A percentile compares a stretch with the other conserved stretches of the same genome.
phyloP scores from a whole-genome alignment of 352 stramenopile species.

The Globisporangium middletonii region DNA sequence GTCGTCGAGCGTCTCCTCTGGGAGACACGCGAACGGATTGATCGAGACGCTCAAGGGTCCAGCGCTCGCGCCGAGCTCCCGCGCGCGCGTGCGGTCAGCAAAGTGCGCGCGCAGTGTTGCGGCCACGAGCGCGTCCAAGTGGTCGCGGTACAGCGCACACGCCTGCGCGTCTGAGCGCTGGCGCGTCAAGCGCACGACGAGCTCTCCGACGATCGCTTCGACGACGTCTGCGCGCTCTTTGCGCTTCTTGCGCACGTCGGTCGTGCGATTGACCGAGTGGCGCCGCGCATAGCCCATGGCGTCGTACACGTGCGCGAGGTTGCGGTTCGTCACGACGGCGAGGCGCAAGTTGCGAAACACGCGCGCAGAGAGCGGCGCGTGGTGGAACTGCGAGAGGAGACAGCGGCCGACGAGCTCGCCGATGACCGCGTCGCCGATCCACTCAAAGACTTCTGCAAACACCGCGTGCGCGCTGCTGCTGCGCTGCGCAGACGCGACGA shows the following conservation, averaged over 20 bases:
- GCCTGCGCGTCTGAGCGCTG: constrained; percentile 16
- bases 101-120: constrained; percentile 62
- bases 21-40: constrained; percentile 60
- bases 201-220: constrained; percentile 56
- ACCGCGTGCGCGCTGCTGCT: constrained; percentile 5
- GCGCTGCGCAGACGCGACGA: constrained; percentile 8
- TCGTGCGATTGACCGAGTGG: constrained; percentile 1
- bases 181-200: constrained; percentile 48
- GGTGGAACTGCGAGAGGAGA: constrained; percentile 59
- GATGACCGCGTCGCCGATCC: constrained; percentile 69
- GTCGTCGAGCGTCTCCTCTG: constrained; percentile 53
- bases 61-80: constrained; percentile 19
- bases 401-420: constrained; percentile 64
- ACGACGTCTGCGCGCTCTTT: constrained; percentile 69
- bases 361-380: constrained; percentile 40
- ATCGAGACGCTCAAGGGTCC: constrained; percentile 39
- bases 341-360: constrained; percentile 67
- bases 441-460: constrained; percentile 65
- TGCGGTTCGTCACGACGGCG: constrained; percentile 62
- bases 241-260: constrained; percentile 19
- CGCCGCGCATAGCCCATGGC: constrained; percentile 49
- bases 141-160: constrained; percentile 23
- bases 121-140: constrained; percentile 50
- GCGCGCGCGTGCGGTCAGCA: constrained; percentile 23
- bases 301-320: constrained; percentile 60